Percentiles rank a stretch among this genome's conserved stretches.
Evolutionary conservation across 352 stramenopile genomes (phyloP).

Genomic region (Globisporangium cylindrosporum): DNA sequence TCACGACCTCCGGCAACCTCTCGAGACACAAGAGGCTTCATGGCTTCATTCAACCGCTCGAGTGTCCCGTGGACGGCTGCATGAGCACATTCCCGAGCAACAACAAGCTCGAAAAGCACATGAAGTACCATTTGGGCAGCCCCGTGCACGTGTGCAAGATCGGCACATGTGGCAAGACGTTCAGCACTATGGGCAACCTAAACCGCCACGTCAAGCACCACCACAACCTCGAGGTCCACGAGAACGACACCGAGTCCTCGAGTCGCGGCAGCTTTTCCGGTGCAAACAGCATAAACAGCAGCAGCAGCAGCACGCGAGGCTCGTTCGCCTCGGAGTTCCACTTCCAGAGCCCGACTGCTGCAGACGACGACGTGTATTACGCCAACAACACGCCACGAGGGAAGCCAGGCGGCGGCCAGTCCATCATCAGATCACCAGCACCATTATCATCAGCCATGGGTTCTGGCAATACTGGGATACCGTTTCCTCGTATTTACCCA

Average conservation of each 20-base stretch:
- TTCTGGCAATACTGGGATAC: neutral
- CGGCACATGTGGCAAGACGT: slow-evolving; percentile 50
- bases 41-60: slow-evolving; percentile 34
- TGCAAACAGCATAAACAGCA: neutral
- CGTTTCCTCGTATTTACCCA: slow-evolving; percentile 7
- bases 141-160: slow-evolving; percentile 45
- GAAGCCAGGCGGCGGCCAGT: neutral
- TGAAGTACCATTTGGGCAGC: slow-evolving; percentile 43
- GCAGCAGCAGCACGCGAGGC: neutral
- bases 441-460: neutral
- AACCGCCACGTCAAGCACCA: slow-evolving; percentile 50
- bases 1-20: slow-evolving; percentile 56
- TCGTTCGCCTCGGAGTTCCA: slow-evolving; percentile 1
- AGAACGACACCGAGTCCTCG: neutral
- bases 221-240: slow-evolving; percentile 13
- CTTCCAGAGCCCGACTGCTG: slow-evolving; percentile 11
- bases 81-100: slow-evolving; percentile 35
- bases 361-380: slow-evolving; percentile 6
- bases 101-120: slow-evolving; percentile 51
- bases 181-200: slow-evolving; percentile 56
- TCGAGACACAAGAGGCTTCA: slow-evolving; percentile 55
- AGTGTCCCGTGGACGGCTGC: slow-evolving; percentile 36
- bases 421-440: neutral
- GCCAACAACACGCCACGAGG: neutral
- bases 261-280: slow-evolving; percentile 2